These are phyloP conservation scores for Dothistroma pini DNA, from an alignment of 2,329 filamentous ascomycete genomes.

Conservation along the genomic window DNA sequence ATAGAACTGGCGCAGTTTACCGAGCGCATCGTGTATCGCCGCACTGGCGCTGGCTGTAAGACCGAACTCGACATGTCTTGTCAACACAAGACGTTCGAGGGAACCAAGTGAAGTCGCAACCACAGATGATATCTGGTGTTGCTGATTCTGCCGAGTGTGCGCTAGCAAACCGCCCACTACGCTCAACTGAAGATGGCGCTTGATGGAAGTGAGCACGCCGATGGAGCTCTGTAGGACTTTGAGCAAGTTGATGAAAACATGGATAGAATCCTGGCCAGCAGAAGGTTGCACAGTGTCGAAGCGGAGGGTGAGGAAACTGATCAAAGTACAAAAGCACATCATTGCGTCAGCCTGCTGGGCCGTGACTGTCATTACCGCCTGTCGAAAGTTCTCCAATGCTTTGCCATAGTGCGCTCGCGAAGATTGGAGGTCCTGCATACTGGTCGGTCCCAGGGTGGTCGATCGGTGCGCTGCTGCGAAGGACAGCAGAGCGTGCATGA, in stretches of 20 bases:
- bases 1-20: slow-evolving; percentile 20
- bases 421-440: slow-evolving; percentile 12
- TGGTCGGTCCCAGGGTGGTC: neutral
- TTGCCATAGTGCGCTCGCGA: slow-evolving; percentile 24
- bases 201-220: slow-evolving; percentile 7
- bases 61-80: slow-evolving; percentile 10
- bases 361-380: slow-evolving; percentile 2
- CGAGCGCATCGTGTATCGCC: slow-evolving; percentile 20
- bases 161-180: slow-evolving; percentile 5
- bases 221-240: slow-evolving; percentile 10
- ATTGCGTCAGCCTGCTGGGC: slow-evolving; percentile 11
- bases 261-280: slow-evolving; percentile 3
- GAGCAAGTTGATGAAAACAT: slow-evolving; percentile 8
- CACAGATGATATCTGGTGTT: slow-evolving; percentile 4
- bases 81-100: slow-evolving; percentile 20
- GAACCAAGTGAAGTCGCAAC: slow-evolving; percentile 15
- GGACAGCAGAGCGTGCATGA: slow-evolving; percentile 30
- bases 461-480: slow-evolving; percentile 25
- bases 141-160: slow-evolving; percentile 3
- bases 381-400: slow-evolving; percentile 14
- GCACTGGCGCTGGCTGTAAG: slow-evolving; percentile 10
- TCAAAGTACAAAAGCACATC: slow-evolving; percentile 12
- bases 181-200: slow-evolving; percentile 1
- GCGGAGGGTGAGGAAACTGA: slow-evolving; percentile 11
- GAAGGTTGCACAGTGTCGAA: slow-evolving; percentile 10